Evolutionary conservation across 805 yeast species (phyloP), one percentile per base, ranked within the genome.

Genomic region (Ascoidea rubescens): DNA sequence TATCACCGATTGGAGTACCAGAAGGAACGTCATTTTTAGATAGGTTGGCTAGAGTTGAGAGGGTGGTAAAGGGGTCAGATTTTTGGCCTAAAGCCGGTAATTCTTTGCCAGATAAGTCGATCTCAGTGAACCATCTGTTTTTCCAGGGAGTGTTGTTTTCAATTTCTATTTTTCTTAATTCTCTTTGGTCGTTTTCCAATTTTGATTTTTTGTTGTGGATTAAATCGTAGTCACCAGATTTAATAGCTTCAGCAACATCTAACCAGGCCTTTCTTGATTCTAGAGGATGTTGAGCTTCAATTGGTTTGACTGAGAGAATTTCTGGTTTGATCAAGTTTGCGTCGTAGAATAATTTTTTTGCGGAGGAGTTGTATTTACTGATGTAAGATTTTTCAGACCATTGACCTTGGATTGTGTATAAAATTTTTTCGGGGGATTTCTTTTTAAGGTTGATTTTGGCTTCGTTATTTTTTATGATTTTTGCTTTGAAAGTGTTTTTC

Each of bases 261-360:
- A 64, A 60, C 99, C 99, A 91, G 12, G 97, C 97, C 60, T 72
- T 79, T 70, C 96, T 83, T 53, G 87, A 75, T 69, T 91, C 99
- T 59, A 90, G 73, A 43, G 71, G 77, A 66, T 84, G 75, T 70
- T 93, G 98, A 57, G 85, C 73, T 58, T 79, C 88, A 51, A 87
- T 71, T 50, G 96, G 95, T 67, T 87, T 89, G 48, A 91, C 96
- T 16, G 58, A 58, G 52, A 90, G 71, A 48, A 73, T 78, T 56
- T 79, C 80, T 5, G 82, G 75, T 42, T 67, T 65, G 42, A 69
- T 64, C 47, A 67, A 68, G 46, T 64, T 62, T 3, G 88, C 85
- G 64, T 84, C 87, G 62, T 81, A 82, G 62, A 86, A 86, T 42
- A 79, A 59, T 45, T 70, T 74, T 51, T 70, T 75, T 21, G 71